Conservation (phyloP, 495 filamentous ascomycete genomes). For the Trichoderma asperelloides region DNA sequence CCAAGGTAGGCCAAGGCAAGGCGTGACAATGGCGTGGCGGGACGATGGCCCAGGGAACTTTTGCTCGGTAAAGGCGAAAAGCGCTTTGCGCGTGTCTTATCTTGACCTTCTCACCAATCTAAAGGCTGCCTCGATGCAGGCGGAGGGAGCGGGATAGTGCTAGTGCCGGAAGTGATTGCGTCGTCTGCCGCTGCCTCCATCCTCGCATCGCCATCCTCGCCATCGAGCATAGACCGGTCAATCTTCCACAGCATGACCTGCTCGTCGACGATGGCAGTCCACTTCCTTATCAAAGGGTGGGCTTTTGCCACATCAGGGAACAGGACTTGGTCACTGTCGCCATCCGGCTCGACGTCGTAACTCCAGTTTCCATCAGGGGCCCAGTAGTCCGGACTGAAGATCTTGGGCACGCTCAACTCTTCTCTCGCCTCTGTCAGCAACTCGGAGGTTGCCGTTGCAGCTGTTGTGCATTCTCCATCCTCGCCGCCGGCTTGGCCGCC, state of each 20-base stretch:
- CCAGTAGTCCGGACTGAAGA: constrained; percentile 58
- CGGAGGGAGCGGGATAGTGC: not conserved
- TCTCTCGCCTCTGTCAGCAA: constrained; percentile 44
- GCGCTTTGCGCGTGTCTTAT: not conserved
- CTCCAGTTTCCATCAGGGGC: constrained; percentile 52
- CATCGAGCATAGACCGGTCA: constrained; percentile 23
- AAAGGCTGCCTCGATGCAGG: not conserved
- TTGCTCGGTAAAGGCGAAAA: not conserved
- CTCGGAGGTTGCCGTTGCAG: constrained; percentile 10
- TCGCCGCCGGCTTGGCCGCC: constrained; percentile 12
- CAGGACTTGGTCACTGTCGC: constrained; percentile 24
- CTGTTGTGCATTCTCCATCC: constrained; percentile 17
- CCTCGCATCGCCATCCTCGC: not conserved
- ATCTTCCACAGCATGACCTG: constrained; percentile 36
- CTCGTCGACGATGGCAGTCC: constrained; percentile 35
- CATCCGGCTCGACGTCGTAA: constrained; percentile 41
- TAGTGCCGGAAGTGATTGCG: not conserved
- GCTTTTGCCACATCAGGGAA: constrained; percentile 46
- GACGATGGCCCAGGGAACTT: not conserved
- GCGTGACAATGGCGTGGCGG: not conserved
- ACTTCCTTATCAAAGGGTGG: constrained; percentile 52
- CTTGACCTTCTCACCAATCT: not conserved
- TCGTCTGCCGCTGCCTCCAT: not conserved
- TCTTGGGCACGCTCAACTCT: constrained; percentile 50
- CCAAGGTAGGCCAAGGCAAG: not conserved